phyloP scores from a whole-genome alignment of 352 stramenopile species.

The Thraustotheca clavata region DNA sequence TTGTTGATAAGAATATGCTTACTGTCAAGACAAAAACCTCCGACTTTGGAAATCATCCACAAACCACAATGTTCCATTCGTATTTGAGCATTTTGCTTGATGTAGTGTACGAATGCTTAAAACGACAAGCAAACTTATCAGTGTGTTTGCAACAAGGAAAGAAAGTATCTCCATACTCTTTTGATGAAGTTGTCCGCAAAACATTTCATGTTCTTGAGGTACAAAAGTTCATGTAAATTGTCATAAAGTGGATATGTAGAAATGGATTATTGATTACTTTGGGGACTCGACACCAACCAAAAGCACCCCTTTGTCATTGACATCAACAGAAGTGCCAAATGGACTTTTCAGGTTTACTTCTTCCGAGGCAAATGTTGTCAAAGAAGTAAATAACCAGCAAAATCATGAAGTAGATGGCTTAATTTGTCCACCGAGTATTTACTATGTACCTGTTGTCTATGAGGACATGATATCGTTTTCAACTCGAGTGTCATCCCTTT shows the following conservation, averaged over 20 bases:
- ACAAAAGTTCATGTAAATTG: neutral
- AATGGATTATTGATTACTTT: constrained; percentile 49
- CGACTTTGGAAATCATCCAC: constrained; percentile 56
- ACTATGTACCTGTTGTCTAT: constrained; percentile 66
- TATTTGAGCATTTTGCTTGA: constrained; percentile 59
- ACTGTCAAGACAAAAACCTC: too few relatives aligned
- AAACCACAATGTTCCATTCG: constrained; percentile 55
- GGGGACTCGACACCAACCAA: constrained; percentile 31
- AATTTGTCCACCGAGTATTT: constrained; percentile 67
- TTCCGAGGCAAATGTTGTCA: constrained; percentile 52
- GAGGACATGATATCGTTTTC: constrained; percentile 53
- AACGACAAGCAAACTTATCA: constrained; percentile 57
- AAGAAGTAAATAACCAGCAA: too few relatives aligned
- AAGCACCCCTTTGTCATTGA: constrained; percentile 20
- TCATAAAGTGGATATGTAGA: neutral
- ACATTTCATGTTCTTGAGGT: constrained; percentile 62
- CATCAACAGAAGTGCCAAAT: constrained; percentile 19
- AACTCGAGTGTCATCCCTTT: constrained; percentile 38
- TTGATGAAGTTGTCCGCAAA: constrained; percentile 53
- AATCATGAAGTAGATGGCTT: too few relatives aligned
- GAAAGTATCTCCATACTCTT: constrained; percentile 61
- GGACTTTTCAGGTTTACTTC: constrained; percentile 37
- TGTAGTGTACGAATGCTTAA: constrained; percentile 50
- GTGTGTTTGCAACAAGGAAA: constrained; percentile 61
- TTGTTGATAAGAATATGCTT: constrained; percentile 53